Evolutionary conservation across 2,329 filamentous ascomycete genomes (phyloP).

Genomic region (Colletotrichum brevisporum): DNA sequence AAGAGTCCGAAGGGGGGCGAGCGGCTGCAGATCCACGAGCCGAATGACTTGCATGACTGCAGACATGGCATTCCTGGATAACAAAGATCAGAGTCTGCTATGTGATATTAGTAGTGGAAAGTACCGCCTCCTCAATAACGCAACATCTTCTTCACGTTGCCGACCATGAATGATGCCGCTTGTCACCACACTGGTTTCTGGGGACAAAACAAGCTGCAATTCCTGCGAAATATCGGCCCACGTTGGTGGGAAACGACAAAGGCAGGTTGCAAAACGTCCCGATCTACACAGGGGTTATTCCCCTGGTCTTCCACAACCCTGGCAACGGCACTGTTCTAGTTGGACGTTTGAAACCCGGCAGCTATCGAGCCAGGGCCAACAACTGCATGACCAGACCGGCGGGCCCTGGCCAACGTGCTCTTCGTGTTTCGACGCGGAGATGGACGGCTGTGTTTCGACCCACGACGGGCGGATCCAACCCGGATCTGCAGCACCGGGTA

Average conservation of each 20-base stretch:
- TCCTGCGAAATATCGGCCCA: not conserved
- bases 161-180: too few species aligned
- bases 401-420: slow-evolving; percentile 8
- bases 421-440: slow-evolving; percentile 25
- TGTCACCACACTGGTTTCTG: too few species aligned
- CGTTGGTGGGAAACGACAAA: not conserved
- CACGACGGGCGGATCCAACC: slow-evolving; percentile 4
- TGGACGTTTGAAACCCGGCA: not conserved
- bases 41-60: slow-evolving; percentile 19
- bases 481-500: slow-evolving; percentile 28
- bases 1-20: not conserved
- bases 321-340: not conserved
- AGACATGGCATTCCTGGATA: slow-evolving; percentile 1
- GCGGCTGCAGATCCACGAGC: slow-evolving; percentile 6
- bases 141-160: too few species aligned
- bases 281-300: slow-evolving; percentile 1
- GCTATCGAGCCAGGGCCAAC: not conserved
- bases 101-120: not conserved
- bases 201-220: too few species aligned
- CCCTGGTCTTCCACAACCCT: not conserved
- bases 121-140: too few species aligned
- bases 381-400: not conserved
- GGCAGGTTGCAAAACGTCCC: not conserved
- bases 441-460: slow-evolving; percentile 18
- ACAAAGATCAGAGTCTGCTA: too few species aligned